Evolutionary conservation across 129 eudicot genomes (phyloP).

Genomic region (Mikania micrantha): DNA sequence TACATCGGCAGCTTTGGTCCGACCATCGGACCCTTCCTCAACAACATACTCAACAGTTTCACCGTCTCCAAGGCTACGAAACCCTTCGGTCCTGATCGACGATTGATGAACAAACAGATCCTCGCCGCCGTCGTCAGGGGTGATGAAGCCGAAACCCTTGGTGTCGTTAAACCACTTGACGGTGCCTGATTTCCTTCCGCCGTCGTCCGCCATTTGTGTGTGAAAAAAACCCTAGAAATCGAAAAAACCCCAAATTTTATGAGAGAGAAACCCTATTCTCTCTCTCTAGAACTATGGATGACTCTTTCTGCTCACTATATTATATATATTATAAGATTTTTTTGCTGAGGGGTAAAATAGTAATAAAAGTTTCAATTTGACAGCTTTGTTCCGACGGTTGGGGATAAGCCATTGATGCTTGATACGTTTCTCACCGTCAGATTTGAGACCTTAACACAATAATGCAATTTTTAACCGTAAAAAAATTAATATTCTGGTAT

Average conservation of each 20-base stretch:
- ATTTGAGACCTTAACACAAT: neutral
- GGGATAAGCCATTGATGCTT: neutral
- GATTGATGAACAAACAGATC: slow-evolving; percentile 29
- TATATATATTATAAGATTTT: neutral
- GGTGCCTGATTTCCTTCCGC: slow-evolving; percentile 21
- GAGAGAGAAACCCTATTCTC: slow-evolving; percentile 19
- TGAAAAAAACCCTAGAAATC: slow-evolving; percentile 15
- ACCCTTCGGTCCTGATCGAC: slow-evolving; percentile 18
- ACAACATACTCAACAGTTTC: slow-evolving; percentile 22
- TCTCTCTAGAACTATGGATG: slow-evolving; percentile 13
- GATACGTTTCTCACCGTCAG: neutral
- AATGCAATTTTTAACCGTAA: neutral
- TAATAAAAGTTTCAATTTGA: neutral
- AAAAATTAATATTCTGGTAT: too few relatives aligned
- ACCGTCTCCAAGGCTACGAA: slow-evolving; percentile 20
- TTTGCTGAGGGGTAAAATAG: slow-evolving; percentile 1
- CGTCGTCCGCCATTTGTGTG: slow-evolving; percentile 9
- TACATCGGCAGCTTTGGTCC: slow-evolving; percentile 15
- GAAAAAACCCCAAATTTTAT: neutral
- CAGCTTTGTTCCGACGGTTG: slow-evolving; percentile 3
- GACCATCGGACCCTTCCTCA: slow-evolving; percentile 18
- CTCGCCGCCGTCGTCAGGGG: slow-evolving; percentile 18
- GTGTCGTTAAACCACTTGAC: slow-evolving; percentile 27
- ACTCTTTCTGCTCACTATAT: neutral
- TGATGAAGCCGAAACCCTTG: slow-evolving; percentile 24